A percentile compares a stretch with the other conserved stretches of the same genome.
phyloP scores from a whole-genome alignment of 1,139 yeast genomes.

The Pneumocystis murina region DNA sequence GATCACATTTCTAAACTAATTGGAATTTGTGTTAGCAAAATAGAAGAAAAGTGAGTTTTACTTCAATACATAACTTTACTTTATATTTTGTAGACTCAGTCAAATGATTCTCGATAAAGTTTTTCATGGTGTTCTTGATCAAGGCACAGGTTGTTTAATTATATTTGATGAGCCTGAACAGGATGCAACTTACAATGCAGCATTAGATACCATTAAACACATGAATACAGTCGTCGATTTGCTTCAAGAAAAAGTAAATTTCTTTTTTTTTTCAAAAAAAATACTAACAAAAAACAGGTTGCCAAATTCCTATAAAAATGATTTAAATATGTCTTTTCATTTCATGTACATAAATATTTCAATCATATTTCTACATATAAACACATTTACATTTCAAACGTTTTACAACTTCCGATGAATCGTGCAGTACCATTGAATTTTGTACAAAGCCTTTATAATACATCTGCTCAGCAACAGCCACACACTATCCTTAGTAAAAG shows the following conservation, averaged over 20 bases:
- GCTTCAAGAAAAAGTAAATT: slow-evolving; percentile 62
- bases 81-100: slow-evolving; percentile 31
- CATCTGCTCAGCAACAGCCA: background rate
- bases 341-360: background rate
- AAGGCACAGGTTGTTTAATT: slow-evolving; percentile 95
- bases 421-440: background rate
- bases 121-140: slow-evolving; percentile 89
- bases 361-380: background rate
- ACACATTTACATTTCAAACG: background rate
- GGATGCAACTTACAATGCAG: slow-evolving; percentile 80
- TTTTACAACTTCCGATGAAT: background rate
- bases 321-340: background rate
- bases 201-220: slow-evolving; percentile 72
- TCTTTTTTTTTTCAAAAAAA: background rate
- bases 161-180: slow-evolving; percentile 78
- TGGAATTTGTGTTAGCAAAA: slow-evolving; percentile 75
- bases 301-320: background rate
- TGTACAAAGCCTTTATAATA: background rate
- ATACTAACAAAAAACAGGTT: background rate
- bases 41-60: slow-evolving; percentile 53
- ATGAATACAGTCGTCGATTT: slow-evolving; percentile 82
- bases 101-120: slow-evolving; percentile 95
- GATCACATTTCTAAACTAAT: slow-evolving; percentile 75
- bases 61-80: background rate
- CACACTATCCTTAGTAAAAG: background rate